Percentiles rank a stretch among this genome's conserved stretches.
phyloP scores from a whole-genome alignment of 2,329 filamentous ascomycete genomes.

The Ceratocystis destructans region DNA sequence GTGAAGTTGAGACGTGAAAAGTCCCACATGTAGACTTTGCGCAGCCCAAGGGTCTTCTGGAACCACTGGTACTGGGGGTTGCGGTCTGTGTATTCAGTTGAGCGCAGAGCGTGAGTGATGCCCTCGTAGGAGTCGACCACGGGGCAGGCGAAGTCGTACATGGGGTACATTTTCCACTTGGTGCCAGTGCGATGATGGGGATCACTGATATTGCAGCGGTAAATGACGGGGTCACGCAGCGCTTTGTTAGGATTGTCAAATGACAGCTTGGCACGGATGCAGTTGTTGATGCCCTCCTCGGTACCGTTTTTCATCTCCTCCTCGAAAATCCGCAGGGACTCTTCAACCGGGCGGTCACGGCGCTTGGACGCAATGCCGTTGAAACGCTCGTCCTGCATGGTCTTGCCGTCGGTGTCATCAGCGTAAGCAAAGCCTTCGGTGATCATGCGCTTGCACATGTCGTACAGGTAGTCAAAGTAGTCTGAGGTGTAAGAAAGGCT shows the following conservation, averaged over 20 bases:
- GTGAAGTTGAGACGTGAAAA: conserved; percentile 78
- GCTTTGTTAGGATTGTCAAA: conserved; percentile 89
- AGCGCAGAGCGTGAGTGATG: conserved; percentile 69
- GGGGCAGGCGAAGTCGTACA: conserved; percentile 76
- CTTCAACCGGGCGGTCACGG: conserved; percentile 64
- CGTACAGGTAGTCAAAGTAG: conserved; percentile 86
- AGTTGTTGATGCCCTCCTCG: conserved; percentile 68
- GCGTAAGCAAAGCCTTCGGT: conserved; percentile 80
- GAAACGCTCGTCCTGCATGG: conserved; percentile 73
- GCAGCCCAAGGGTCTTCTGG: conserved; percentile 56
- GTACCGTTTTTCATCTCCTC: conserved; percentile 85
- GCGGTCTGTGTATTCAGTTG: conserved; percentile 77
- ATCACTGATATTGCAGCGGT: conserved; percentile 65
- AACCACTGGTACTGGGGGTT: conserved; percentile 84
- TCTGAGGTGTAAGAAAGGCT: conserved; percentile 81
- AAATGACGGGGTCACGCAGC: conserved; percentile 92
- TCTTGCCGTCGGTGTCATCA: conserved; percentile 83
- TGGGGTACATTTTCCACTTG: conserved; percentile 75
- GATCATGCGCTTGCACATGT: conserved; percentile 72
- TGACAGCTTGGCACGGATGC: conserved; percentile 88
- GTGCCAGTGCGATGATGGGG: conserved; percentile 65
- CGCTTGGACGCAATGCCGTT: conserved; percentile 69
- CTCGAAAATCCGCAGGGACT: conserved; percentile 74
- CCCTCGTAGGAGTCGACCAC: conserved; percentile 70
- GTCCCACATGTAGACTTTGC: conserved; percentile 72